phyloP scores from a whole-genome alignment of 306 rosid species.

The Canavalia ensiformis region DNA sequence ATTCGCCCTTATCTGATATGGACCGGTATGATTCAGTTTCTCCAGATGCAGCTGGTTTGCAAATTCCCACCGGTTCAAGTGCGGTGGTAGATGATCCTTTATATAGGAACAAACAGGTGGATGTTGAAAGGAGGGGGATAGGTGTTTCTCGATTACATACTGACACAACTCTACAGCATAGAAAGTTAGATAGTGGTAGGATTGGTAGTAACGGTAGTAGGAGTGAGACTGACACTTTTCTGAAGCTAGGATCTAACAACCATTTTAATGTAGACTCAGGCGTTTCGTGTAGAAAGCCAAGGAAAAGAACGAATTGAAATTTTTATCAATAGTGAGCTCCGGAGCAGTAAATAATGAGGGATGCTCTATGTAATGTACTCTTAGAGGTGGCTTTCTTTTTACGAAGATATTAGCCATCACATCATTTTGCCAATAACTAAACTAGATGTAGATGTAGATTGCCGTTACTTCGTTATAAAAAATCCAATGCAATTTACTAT shows the following conservation, averaged over 20 bases:
- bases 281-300: conserved; percentile 61
- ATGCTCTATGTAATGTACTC: conserved; percentile 45
- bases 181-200: conserved; percentile 65
- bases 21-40: conserved; percentile 63
- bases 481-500: background rate
- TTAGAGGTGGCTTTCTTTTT: conserved; percentile 30
- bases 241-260: conserved; percentile 69
- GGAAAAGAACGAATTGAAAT: conserved; percentile 57
- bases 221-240: conserved; percentile 57
- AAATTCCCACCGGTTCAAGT: conserved; percentile 34
- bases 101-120: conserved; percentile 42
- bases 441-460: conserved; percentile 11
- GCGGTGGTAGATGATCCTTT: conserved; percentile 30
- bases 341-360: conserved; percentile 65
- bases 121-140: conserved; percentile 49
- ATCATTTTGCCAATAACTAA: conserved; percentile 44
- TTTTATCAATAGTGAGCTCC: conserved; percentile 48
- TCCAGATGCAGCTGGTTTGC: conserved; percentile 46
- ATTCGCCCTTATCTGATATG: conserved; percentile 67
- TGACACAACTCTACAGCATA: conserved; percentile 60
- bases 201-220: conserved; percentile 52
- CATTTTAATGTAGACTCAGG: conserved; percentile 53
- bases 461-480: conserved; percentile 10
- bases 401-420: conserved; percentile 11
- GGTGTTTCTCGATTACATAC: conserved; percentile 61